phyloP scores from a whole-genome alignment of 2,329 filamentous ascomycete species.

The Westerdykella ornata region DNA sequence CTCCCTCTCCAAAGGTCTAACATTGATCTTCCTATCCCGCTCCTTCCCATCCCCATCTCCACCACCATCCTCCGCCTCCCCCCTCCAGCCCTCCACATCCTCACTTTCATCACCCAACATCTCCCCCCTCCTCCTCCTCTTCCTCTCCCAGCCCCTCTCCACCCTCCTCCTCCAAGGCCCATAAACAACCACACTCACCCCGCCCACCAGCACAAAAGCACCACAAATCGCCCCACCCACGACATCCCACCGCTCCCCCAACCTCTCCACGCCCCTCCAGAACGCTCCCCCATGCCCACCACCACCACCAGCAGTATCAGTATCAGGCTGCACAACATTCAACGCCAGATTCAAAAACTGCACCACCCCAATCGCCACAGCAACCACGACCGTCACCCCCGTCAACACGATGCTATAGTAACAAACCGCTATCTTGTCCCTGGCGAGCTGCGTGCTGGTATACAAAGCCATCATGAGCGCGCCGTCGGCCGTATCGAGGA shows the following conservation, averaged over 20 bases:
- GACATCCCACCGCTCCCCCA: conserved; percentile 34
- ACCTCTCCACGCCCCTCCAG: conserved; percentile 74
- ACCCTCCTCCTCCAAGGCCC: conserved; percentile 66
- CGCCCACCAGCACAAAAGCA: conserved; percentile 70
- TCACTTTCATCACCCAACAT: neutral
- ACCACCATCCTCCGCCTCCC: neutral
- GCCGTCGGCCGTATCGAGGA: conserved; percentile 86
- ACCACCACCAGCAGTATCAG: too few relatives aligned
- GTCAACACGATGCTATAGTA: conserved; percentile 92
- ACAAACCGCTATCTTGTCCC: conserved; percentile 79
- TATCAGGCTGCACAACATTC: conserved; percentile 63
- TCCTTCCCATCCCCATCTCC: neutral
- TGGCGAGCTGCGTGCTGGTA: conserved; percentile 67
- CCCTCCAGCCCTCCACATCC: neutral
- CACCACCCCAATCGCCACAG: conserved; percentile 76
- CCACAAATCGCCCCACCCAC: conserved; percentile 69
- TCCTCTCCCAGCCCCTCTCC: conserved; percentile 49
- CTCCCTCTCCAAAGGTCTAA: neutral
- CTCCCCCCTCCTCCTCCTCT: conserved; percentile 19
- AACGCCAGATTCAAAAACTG: conserved; percentile 74
- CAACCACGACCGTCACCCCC: conserved; percentile 73
- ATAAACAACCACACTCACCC: conserved; percentile 67
- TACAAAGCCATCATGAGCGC: conserved; percentile 94
- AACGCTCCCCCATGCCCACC: conserved; percentile 57
- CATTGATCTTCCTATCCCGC: neutral